Base-by-base conservation (phyloP, 2,329 filamentous ascomycete genomes). In the Diaporthe citriasiana region DNA sequence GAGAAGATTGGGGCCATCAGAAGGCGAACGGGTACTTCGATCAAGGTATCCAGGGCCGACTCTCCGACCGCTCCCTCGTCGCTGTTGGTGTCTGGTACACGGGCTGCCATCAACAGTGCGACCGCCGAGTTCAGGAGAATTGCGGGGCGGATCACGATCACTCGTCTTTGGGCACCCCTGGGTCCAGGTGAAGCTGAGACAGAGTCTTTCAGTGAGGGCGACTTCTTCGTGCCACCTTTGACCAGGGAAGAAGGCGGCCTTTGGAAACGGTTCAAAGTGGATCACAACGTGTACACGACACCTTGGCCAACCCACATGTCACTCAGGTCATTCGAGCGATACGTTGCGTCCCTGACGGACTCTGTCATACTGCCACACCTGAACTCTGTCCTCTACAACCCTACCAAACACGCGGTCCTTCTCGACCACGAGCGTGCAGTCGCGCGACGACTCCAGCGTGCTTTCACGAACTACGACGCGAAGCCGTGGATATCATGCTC, bases 331-430 rank as follows among this genome's bases (percentile, higher is more conserved):
- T 84, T 89, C 22, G 79, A 85, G 63, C 74, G 78, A 2, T 89
- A 88, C 75, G 81, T 89, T 27, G 79, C 80, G 0, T 79, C 79
- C 0, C 79, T 89, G n/a, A 81, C 82, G 12, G 83, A 82, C 63
- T 82, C 83, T 1, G 50, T 22, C 22, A 47, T 74, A 5, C 17
- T 42, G 8, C 60, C 59, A 3, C 55, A 73, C 35, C n/a, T 74
- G 30, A 57, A 75, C 60, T 35, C 59, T 38, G 30, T 27, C 9
- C 30, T 74, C n/a, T 72, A 75, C 45, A 25, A 5, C 15, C 57
- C 68, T 1, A 40, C 15, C 0, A 60, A 42, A 33, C 55, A 59
- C 25, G 50, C 22, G 22, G 50, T 22, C 72, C 77, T 77, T 12
- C 75, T 77, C 25, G 81, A 82, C 57, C 85, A 85, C 60, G 81